Evolutionary conservation across 2,329 filamentous ascomycete species (phyloP).

Genomic region (Plectosphaerella plurivora): DNA sequence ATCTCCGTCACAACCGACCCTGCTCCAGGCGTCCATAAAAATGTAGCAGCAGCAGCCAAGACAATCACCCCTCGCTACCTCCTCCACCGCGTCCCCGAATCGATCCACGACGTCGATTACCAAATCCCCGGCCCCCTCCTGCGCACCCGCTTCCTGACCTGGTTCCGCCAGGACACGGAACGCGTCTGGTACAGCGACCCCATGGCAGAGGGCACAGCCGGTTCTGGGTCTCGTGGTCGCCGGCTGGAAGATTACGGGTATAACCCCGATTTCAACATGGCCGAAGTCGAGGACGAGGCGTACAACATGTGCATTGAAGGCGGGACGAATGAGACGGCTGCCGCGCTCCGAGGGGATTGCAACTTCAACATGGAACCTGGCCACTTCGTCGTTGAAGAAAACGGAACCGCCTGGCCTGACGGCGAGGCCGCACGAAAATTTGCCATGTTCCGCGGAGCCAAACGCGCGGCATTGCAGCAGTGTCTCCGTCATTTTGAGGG

Average conservation of each 20-base stretch:
- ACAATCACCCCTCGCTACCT: slow-evolving; percentile 8
- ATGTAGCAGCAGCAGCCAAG: not conserved
- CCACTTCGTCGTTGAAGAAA: slow-evolving; percentile 5
- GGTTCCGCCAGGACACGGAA: slow-evolving; percentile 10
- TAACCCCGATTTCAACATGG: slow-evolving; percentile 22
- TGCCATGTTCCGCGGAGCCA: slow-evolving; percentile 32
- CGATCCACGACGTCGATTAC: slow-evolving; percentile 20
- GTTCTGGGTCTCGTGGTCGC: slow-evolving; percentile 3
- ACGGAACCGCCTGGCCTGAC: slow-evolving; percentile 11
- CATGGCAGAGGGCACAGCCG: not conserved
- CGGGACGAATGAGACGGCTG: slow-evolving; percentile 12
- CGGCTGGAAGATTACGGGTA: not conserved
- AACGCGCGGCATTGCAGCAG: slow-evolving; percentile 40
- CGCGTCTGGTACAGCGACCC: slow-evolving; percentile 7
- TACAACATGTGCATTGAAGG: slow-evolving; percentile 28
- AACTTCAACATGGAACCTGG: slow-evolving; percentile 8
- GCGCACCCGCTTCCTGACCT: slow-evolving; percentile 4
- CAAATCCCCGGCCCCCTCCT: slow-evolving; percentile 10
- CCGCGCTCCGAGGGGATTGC: slow-evolving; percentile 6
- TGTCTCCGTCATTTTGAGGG: slow-evolving; percentile 31
- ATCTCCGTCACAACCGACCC: slow-evolving; percentile 1
- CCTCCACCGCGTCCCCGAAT: slow-evolving; percentile 10
- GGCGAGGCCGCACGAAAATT: slow-evolving; percentile 19
- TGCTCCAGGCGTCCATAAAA: not conserved
- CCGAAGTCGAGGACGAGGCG: slow-evolving; percentile 24